phyloP scores from a whole-genome alignment of 1,284 basidiomycete genomes.

The Leccinum pallidistipes region DNA sequence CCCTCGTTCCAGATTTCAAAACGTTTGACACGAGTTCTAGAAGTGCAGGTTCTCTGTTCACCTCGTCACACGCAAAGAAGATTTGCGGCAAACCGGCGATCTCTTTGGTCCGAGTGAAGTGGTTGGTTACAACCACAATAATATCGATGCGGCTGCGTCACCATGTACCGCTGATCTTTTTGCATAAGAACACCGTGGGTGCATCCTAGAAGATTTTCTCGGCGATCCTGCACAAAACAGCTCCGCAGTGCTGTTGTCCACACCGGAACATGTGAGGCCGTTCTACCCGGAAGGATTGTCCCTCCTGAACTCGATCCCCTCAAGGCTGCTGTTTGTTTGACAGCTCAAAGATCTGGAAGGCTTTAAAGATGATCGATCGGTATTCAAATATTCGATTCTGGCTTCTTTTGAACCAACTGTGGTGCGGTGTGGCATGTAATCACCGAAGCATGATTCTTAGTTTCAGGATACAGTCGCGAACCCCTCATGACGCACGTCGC shows the following conservation, averaged over 20 bases:
- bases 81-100: not conserved
- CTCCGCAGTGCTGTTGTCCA: conserved; percentile 44
- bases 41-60: not conserved
- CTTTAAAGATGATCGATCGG: not conserved
- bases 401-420: not conserved
- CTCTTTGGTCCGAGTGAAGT: not conserved
- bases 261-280: conserved; percentile 22
- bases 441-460: conserved; percentile 13
- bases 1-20: not conserved
- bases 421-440: conserved; percentile 15
- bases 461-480: conserved; percentile 16
- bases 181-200: not conserved
- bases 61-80: not conserved
- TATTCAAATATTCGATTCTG: not conserved
- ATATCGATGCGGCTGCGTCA: not conserved
- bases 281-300: conserved; percentile 1
- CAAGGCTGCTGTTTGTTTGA: not conserved
- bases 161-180: not conserved
- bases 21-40: not conserved
- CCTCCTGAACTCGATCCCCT: conserved; percentile 1
- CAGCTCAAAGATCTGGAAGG: not conserved
- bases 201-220: conserved; percentile 2
- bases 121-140: not conserved
- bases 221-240: conserved; percentile 45
- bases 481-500: too few species aligned